Conservation (phyloP, 2,329 filamentous ascomycete species). For the Setomelanomma holmii region DNA sequence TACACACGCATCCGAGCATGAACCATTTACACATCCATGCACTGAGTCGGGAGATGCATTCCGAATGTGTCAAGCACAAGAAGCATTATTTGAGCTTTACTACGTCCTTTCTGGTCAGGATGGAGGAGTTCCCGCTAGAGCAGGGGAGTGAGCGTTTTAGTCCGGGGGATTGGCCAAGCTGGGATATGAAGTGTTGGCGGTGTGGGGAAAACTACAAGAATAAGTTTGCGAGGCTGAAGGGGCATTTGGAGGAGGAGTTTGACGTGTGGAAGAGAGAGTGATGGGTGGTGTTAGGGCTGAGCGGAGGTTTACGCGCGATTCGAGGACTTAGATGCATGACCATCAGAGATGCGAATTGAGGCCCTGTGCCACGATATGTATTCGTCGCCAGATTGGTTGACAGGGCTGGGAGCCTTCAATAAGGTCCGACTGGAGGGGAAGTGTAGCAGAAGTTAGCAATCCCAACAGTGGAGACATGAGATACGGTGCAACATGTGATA, state of each 20-base stretch:
- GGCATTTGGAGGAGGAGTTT: conserved; percentile 78
- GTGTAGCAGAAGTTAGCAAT: too few species aligned
- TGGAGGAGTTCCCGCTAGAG: conserved; percentile 81
- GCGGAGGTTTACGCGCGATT: too few species aligned
- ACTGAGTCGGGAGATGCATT: conserved; percentile 79
- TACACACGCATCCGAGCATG: conserved; percentile 92
- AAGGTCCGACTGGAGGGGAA: too few species aligned
- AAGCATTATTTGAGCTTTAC: conserved; percentile 95
- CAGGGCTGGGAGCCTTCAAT: neutral
- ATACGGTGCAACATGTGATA: too few species aligned
- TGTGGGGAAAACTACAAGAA: conserved; percentile 78
- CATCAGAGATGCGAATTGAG: too few species aligned
- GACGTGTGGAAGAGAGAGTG: conserved; percentile 69
- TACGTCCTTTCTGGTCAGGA: conserved; percentile 79
- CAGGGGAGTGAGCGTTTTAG: conserved; percentile 69
- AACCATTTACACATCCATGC: conserved; percentile 90
- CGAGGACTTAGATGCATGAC: too few species aligned
- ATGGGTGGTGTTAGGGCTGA: too few species aligned
- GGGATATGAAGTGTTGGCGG: conserved; percentile 81
- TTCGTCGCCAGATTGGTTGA: too few species aligned
- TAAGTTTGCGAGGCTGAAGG: conserved; percentile 75
- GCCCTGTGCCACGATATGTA: too few species aligned
- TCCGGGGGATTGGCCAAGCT: conserved; percentile 66
- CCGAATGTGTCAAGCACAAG: conserved; percentile 73
- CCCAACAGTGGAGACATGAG: neutral